A percentile compares a stretch with the other conserved stretches of the same genome.
phyloP scores from a whole-genome alignment of 2,329 filamentous ascomycete genomes.

The Aspergillus tamarii region DNA sequence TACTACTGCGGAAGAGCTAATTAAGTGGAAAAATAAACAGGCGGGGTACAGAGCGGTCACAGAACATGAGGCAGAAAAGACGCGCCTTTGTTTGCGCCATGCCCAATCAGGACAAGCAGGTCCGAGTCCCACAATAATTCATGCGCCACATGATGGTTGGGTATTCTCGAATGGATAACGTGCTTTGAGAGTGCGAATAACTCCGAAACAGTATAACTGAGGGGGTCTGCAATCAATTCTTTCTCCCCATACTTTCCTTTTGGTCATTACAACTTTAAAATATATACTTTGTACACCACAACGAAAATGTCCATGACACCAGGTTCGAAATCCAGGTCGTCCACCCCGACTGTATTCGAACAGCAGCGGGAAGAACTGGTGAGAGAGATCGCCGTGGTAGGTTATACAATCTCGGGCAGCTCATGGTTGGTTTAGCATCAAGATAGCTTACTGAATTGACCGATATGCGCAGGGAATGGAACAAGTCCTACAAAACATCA shows the following conservation, averaged over 20 bases:
- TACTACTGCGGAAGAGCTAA: too few relatives aligned
- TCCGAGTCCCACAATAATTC: background rate
- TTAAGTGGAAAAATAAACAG: background rate
- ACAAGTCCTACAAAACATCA: slow-evolving; percentile 91
- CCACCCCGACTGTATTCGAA: slow-evolving; percentile 43
- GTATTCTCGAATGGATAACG: background rate
- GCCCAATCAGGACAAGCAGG: background rate
- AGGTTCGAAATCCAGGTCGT: slow-evolving; percentile 18
- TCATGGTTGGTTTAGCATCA: background rate
- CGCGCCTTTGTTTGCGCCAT: background rate
- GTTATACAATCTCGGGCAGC: slow-evolving; percentile 13
- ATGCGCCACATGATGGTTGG: background rate
- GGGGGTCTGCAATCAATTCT: background rate
- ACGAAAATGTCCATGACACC: slow-evolving; percentile 22
- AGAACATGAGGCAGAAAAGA: background rate
- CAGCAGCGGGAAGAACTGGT: slow-evolving; percentile 48
- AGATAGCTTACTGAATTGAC: slow-evolving; percentile 7
- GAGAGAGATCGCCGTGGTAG: slow-evolving; percentile 47
- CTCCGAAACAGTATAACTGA: too few relatives aligned
- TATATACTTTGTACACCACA: background rate
- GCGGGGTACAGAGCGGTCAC: background rate
- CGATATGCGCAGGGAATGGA: slow-evolving; percentile 65
- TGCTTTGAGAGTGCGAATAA: background rate
- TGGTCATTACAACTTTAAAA: background rate
- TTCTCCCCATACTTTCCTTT: too few relatives aligned